Evolutionary conservation across 495 filamentous ascomycete species (phyloP).

Genomic region (Annulohypoxylon bovei): DNA sequence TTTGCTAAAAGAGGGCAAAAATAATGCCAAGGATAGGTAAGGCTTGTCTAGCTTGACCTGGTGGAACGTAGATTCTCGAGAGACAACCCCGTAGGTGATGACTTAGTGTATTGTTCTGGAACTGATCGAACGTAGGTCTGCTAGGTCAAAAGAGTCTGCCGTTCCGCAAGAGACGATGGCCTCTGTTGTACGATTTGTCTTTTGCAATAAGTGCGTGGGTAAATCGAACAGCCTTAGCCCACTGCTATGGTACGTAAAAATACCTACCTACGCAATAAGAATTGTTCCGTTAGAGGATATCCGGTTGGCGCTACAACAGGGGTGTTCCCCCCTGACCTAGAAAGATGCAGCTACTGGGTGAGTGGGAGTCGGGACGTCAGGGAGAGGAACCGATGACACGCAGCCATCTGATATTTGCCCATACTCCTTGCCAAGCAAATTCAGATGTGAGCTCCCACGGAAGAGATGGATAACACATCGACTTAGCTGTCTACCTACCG

Average conservation of each 20-base stretch:
- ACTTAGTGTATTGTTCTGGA: constrained; percentile 27
- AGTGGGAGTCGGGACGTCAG: constrained; percentile 39
- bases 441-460: constrained; percentile 24
- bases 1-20: constrained; percentile 24
- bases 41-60: constrained; percentile 17
- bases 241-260: constrained; percentile 28
- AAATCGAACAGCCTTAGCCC: constrained; percentile 38
- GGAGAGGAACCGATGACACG: constrained; percentile 44
- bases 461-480: constrained; percentile 6
- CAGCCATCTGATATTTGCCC: constrained; percentile 41
- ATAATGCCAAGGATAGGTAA: constrained; percentile 18
- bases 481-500: constrained; percentile 10
- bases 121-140: constrained; percentile 9
- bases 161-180: constrained; percentile 15
- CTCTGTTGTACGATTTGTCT: constrained; percentile 26
- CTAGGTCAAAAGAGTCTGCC: constrained; percentile 28
- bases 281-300: constrained; percentile 35
- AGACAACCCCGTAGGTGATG: constrained; percentile 9
- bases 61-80: constrained; percentile 1
- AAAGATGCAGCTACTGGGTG: constrained; percentile 33
- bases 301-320: constrained; percentile 40
- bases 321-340: constrained; percentile 28
- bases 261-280: constrained; percentile 40
- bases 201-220: constrained; percentile 40
- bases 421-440: constrained; percentile 26